Percentiles rank a stretch among this genome's conserved stretches.
Conservation (phyloP, 2,329 filamentous ascomycete genomes). For the Tolypocladium pustulatum region DNA sequence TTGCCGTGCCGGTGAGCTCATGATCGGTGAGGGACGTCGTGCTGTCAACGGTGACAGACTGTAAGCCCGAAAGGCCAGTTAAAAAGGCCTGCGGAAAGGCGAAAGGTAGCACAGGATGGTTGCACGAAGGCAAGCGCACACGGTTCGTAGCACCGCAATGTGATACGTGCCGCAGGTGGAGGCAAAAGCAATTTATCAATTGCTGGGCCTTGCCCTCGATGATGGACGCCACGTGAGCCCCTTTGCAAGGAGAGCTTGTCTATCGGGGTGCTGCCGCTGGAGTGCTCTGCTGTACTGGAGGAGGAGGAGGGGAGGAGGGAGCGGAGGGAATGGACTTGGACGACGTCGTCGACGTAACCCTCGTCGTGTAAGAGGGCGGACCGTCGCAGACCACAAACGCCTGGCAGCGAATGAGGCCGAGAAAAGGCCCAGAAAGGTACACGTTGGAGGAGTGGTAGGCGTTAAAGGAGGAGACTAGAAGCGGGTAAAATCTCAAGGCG, state of each 20-base stretch:
- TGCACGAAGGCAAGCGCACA: not conserved
- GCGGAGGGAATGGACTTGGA: not conserved
- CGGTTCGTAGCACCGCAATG: not conserved
- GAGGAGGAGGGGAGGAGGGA: not conserved
- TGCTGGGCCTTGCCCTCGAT: not conserved
- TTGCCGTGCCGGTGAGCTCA: constrained; percentile 32
- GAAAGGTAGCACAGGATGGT: not conserved
- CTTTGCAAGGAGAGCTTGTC: not conserved
- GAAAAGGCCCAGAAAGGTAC: not conserved
- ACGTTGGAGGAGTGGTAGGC: not conserved
- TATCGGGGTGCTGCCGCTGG: not conserved
- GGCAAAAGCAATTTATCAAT: not conserved
- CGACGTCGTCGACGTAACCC: not conserved
- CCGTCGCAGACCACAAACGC: not conserved
- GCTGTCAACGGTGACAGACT: not conserved
- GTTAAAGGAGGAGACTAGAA: not conserved
- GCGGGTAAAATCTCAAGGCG: not conserved
- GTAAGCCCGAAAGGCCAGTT: not conserved
- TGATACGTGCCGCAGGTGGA: not conserved
- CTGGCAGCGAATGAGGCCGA: not conserved
- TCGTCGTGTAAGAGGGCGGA: not conserved
- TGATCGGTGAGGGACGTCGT: constrained; percentile 9
- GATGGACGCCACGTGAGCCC: not conserved
- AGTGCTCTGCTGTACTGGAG: not conserved
- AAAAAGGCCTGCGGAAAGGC: not conserved